These are phyloP conservation scores for Sanghuangporus baumii DNA, from an alignment of 1,284 basidiomycete species.

Conservation along the genomic window DNA sequence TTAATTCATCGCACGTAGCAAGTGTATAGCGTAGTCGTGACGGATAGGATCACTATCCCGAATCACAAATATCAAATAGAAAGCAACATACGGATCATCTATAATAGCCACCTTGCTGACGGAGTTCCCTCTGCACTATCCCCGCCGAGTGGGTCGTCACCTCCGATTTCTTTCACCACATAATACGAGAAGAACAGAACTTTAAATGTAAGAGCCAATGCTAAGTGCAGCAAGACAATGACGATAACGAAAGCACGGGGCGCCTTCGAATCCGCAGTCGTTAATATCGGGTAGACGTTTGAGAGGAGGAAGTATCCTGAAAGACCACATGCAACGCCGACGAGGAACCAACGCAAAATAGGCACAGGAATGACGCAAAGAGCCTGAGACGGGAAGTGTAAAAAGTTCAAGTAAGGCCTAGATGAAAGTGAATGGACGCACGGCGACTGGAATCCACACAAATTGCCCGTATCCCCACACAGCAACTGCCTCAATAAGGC, in stretches of 20 bases:
- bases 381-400: slow-evolving; percentile 38
- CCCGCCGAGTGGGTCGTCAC: slow-evolving; percentile 28
- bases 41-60: too few relatives aligned
- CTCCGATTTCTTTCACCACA: slow-evolving; percentile 49
- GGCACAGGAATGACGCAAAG: slow-evolving; percentile 79
- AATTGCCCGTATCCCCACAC: slow-evolving; percentile 75
- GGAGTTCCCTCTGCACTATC: not conserved
- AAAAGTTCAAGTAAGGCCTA: not conserved
- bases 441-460: slow-evolving; percentile 75
- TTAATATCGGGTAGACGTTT: slow-evolving; percentile 87
- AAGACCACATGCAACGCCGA: slow-evolving; percentile 61
- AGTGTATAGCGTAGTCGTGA: too few relatives aligned
- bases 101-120: not conserved
- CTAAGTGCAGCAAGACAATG: slow-evolving; percentile 66
- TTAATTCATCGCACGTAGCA: too few relatives aligned
- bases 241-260: slow-evolving; percentile 73
- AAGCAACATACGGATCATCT: not conserved
- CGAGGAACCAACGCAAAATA: slow-evolving; percentile 75
- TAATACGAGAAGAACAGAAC: slow-evolving; percentile 86
- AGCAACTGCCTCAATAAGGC: slow-evolving; percentile 71
- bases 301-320: slow-evolving; percentile 81
- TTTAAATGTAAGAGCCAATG: slow-evolving; percentile 78
- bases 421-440: slow-evolving; percentile 31
- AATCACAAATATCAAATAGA: too few relatives aligned
- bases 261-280: slow-evolving; percentile 80